Base-by-base conservation (phyloP, 1,139 yeast species). In the Zygosaccharomyces pseudobailii region DNA sequence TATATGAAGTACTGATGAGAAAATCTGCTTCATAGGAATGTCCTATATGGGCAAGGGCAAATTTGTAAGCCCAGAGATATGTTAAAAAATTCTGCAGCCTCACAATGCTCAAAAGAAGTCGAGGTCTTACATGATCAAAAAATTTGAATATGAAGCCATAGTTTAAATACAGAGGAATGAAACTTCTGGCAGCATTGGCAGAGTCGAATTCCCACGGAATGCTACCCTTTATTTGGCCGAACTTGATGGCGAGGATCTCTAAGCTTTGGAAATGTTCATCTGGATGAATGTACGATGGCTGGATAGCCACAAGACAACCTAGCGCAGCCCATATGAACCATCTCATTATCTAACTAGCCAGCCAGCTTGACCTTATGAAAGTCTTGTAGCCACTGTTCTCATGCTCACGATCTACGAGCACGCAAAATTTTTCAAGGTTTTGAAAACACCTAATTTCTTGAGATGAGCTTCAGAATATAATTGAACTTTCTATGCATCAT, bases 261-360 rank as follows among this genome's bases (percentile, higher is more conserved):
- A 94, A 76, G 21, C 84, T 80, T 65, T 94, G 99, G 64, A 88
- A 87, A 65, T 90, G 96, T 68, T 94, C 99, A 71, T 94, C 99
- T 0, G 98, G 98, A 58, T 94, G 99, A 42, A 94, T 82, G 63
- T 94, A 94, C 0, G 97, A 87, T 36, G 85, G 76, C 42, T 85
- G 80, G 1, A 86, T 64, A 0, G 87, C 82, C 41, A 88, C 71
- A 27, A 78, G 68, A 34, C 85, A 69, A 66, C 87, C 86, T 74
- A 56, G 10, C 21, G 31, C 25, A 13, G 23, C 13, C 41, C 41
- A 38, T 10, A 27, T 8, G n/a, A 25, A 27, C 33, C 41, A 38
- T 7, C 32, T 10, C 37, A 32, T 32, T 5, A 20, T 6, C 41
- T 35, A n/a, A 9, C 10, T 19, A 5, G 32, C 40, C 19, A 6